Evolutionary conservation across 208 protist species (phyloP), one percentile per base, ranked within the genome.

Genomic region (Phytomonas francai): DNA sequence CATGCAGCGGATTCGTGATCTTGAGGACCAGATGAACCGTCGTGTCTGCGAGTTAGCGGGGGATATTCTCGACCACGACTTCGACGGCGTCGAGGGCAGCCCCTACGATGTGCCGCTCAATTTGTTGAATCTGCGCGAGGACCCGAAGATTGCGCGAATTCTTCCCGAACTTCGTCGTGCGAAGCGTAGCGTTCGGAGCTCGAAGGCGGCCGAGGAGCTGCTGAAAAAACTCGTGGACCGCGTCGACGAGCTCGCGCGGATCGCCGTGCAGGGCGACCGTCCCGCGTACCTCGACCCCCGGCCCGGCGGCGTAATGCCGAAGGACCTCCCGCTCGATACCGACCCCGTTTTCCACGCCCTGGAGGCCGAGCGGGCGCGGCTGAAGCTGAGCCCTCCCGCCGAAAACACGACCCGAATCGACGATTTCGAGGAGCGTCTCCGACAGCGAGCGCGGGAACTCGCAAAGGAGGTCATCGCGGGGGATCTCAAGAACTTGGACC

Each of bases 11-110:
- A 85, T 91, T 63, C 77, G 76, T 60, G 70, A 65, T 19, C 70
- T 91, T 11, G 84, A 93, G 77, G 73, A 76, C 22, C 59, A 81
- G 65, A 83, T 91, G 79, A 85, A 87, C 63, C 74, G 80, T 19
- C 70, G 73, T 32, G 81, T 78, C n/a, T 79, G 83, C 65, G 87
- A 87, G 16, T 49, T 92, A 63, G 87, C 87, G 19, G 63, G 58
- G 51, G 68, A 79, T 32, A 54, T 78, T 45, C 65, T 81, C 64
- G 73, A 72, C 32, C 60, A 67, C 45, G 85, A 88, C 71, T 82
- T 91, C 67, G 73, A 81, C 34, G 85, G 83, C 54, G 77, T 87
- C 31, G 80, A 88, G 60, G 59, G 76, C 59, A 73, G 68, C 45
- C 85, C 85, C 30, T 60, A 73, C 63, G 83, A 81, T 30, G 81